These are phyloP conservation scores for Picea abies DNA, from an alignment of 83 land plant species.

Conservation along the genomic window DNA sequence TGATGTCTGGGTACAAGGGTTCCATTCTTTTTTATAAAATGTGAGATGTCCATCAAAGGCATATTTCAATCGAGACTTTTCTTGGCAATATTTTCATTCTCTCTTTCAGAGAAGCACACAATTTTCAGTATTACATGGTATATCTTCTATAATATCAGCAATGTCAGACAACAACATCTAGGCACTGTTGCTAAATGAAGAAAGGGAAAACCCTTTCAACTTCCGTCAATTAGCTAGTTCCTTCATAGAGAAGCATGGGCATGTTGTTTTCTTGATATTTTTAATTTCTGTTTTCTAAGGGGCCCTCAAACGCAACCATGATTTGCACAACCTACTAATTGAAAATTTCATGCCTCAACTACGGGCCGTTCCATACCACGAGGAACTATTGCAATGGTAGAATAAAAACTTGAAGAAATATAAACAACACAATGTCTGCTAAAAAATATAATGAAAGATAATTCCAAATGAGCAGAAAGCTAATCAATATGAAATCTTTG, in stretches of 20 bases:
- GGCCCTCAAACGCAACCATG: not conserved
- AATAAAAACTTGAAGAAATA: not conserved
- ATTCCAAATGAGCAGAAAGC: not conserved
- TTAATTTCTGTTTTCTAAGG: not conserved
- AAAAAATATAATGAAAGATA: not conserved
- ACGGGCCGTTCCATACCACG: not conserved
- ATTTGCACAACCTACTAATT: not conserved
- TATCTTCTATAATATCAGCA: not conserved
- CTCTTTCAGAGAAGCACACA: not conserved
- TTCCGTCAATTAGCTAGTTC: not conserved
- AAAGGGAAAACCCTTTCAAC: not conserved
- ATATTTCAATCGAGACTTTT: not conserved
- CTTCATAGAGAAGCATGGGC: not conserved
- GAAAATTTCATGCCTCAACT: not conserved
- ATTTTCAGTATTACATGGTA: not conserved
- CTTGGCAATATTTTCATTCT: not conserved
- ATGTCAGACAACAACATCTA: no score
- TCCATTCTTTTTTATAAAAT: not conserved
- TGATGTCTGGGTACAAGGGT: not conserved
- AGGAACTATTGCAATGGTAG: not conserved
- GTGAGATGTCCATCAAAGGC: not conserved
- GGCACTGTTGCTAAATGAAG: not conserved
- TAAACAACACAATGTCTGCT: not conserved
- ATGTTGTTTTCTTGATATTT: not conserved
- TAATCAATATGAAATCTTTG: not conserved